A percentile compares a stretch with the other conserved stretches of the same genome.
Evolutionary conservation across 2,329 filamentous ascomycete genomes (phyloP).

Genomic region (Cryphonectria carpinicola): DNA sequence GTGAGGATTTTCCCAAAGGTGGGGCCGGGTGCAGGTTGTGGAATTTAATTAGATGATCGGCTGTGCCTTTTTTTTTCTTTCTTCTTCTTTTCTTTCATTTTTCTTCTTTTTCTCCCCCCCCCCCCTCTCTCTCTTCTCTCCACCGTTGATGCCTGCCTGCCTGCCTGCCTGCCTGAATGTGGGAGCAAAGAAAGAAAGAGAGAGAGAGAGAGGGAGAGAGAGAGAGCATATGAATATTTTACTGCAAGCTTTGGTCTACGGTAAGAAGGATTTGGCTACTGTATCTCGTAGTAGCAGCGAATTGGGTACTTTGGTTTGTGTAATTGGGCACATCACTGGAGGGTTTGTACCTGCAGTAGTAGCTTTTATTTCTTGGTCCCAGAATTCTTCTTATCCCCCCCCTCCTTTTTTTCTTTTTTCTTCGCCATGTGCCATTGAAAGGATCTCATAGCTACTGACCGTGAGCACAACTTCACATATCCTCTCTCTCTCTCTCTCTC

Average conservation of each 20-base stretch:
- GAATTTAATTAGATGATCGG: not conserved
- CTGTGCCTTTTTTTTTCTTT: not conserved
- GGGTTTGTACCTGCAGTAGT: constrained; percentile 1
- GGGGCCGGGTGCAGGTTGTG: not conserved
- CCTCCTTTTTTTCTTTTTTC: not conserved
- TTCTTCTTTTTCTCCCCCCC: no score
- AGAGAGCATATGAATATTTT: no score
- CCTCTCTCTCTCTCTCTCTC: no score
- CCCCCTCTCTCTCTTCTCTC: no score
- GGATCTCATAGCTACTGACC: not conserved
- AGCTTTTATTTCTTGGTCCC: not conserved
- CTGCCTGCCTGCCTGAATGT: no score
- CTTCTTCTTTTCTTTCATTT: no score
- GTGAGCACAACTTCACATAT: not conserved
- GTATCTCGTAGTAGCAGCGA: not conserved
- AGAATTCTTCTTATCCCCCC: no score
- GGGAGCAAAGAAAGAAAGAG: not conserved
- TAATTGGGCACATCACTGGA: not conserved
- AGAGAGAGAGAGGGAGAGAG: no score
- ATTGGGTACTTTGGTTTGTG: not conserved
- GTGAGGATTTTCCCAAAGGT: not conserved
- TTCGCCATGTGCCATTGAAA: not conserved
- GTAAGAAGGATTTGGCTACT: not conserved
- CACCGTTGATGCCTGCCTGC: no score
- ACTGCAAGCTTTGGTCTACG: no score